Conservation (phyloP, 139 green algal species). For the Closterium sp. region DNA sequence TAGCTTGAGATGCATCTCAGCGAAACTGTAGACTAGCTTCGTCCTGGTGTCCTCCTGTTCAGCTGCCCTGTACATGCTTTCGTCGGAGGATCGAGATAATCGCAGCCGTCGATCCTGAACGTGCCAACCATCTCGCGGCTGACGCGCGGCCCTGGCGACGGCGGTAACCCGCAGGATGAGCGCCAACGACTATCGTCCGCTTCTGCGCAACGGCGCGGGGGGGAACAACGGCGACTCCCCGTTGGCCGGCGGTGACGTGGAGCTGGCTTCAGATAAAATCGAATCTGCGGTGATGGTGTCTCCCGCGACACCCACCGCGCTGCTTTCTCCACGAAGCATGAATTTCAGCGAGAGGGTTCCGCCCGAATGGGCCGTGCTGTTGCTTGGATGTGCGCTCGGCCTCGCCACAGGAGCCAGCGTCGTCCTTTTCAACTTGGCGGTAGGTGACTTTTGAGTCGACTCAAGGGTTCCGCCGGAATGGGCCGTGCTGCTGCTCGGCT, state of each 20-base stretch:
- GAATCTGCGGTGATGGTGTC: not conserved
- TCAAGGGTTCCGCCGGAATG: too few species aligned
- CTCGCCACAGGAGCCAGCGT: conserved; percentile 45
- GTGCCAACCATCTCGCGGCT: not conserved
- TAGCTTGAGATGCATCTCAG: too few species aligned
- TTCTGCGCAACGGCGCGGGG: not conserved
- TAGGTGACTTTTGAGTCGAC: too few species aligned
- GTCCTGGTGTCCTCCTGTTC: too few species aligned
- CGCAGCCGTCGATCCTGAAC: not conserved
- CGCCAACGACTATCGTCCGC: not conserved
- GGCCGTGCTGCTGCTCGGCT: too few species aligned
- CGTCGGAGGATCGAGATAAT: not conserved
- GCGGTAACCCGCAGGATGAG: conserved; percentile 2
- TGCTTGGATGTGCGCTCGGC: conserved; percentile 46
- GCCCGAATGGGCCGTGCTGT: conserved; percentile 47
- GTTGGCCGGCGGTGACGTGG: not conserved
- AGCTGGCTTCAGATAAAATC: not conserved
- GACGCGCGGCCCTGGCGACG: not conserved
- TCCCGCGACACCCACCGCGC: not conserved
- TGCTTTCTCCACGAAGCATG: not conserved
- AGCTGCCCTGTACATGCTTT: not conserved
- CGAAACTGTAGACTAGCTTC: too few species aligned
- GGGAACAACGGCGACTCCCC: not conserved
- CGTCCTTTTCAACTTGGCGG: conserved; percentile 48
- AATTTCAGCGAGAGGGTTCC: conserved; percentile 21